phyloP scores from a whole-genome alignment of 805 yeast species.

The Candida khao-thaluensis region DNA sequence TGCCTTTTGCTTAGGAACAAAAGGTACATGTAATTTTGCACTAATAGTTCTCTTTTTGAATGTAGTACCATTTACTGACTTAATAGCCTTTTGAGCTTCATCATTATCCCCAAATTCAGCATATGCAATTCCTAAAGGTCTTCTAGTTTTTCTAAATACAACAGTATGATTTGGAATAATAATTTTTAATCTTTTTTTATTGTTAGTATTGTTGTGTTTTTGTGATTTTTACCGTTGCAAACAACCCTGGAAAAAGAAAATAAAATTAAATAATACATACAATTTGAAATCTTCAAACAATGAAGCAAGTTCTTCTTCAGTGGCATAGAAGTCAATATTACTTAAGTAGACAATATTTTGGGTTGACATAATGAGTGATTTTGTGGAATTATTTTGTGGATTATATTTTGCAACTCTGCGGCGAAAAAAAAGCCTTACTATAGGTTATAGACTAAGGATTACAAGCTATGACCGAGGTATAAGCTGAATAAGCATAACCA shows the following conservation, averaged over 20 bases:
- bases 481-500: too few species aligned
- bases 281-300: conserved; percentile 45
- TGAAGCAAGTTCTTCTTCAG: conserved; percentile 51
- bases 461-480: too few species aligned
- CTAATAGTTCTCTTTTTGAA: conserved; percentile 39
- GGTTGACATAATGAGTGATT: conserved; percentile 7
- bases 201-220: too few species aligned
- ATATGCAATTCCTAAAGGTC: conserved; percentile 55
- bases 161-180: conserved; percentile 56
- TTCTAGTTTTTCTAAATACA: conserved; percentile 41
- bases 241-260: too few species aligned
- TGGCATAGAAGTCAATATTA: conserved; percentile 51
- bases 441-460: too few species aligned
- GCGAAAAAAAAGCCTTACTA: background rate
- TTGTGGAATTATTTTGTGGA: conserved; percentile 1
- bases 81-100: conserved; percentile 28
- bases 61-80: conserved; percentile 23
- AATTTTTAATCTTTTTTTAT: conserved; percentile 28
- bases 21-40: conserved; percentile 45
- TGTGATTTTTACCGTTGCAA: too few species aligned
- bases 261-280: conserved; percentile 33
- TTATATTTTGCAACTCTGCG: conserved; percentile 1
- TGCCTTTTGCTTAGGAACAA: conserved; percentile 23
- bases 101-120: conserved; percentile 33
- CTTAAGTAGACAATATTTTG: conserved; percentile 42